phyloP scores from a whole-genome alignment of 495 filamentous ascomycete species.

The Glutinoglossum americanum region DNA sequence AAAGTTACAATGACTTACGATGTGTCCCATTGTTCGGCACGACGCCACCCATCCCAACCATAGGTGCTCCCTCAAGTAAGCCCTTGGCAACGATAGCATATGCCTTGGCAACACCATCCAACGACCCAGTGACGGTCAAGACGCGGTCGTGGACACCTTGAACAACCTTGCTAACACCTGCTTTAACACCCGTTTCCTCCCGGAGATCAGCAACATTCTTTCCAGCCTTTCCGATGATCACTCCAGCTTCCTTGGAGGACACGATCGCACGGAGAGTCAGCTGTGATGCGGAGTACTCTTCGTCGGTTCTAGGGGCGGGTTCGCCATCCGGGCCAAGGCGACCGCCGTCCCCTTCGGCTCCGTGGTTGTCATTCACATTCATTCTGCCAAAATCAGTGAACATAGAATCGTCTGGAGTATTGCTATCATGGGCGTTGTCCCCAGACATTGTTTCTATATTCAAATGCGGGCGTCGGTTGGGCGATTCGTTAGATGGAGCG shows the following conservation, averaged over 20 bases:
- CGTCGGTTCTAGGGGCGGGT: slow-evolving; percentile 39
- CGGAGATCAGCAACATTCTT: slow-evolving; percentile 96
- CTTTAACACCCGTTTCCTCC: slow-evolving; percentile 92
- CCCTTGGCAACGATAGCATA: slow-evolving; percentile 86
- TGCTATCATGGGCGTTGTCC: slow-evolving; percentile 6
- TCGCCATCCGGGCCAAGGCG: slow-evolving; percentile 12
- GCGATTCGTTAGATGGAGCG: background rate
- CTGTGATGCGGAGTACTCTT: slow-evolving; percentile 80
- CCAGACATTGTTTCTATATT: background rate
- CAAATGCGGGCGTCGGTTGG: background rate
- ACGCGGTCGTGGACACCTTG: slow-evolving; percentile 93
- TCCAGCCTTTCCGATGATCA: slow-evolving; percentile 95
- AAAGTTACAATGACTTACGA: slow-evolving; percentile 43
- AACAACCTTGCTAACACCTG: slow-evolving; percentile 95
- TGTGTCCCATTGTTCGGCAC: slow-evolving; percentile 72
- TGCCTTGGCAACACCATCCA: slow-evolving; percentile 69
- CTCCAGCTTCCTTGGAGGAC: slow-evolving; percentile 91
- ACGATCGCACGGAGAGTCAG: slow-evolving; percentile 93
- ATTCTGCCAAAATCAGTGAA: slow-evolving; percentile 15
- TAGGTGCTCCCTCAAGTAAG: slow-evolving; percentile 75
- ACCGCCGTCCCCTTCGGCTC: slow-evolving; percentile 12
- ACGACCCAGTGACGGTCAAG: slow-evolving; percentile 73
- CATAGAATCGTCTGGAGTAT: slow-evolving; percentile 11
- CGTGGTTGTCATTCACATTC: slow-evolving; percentile 13
- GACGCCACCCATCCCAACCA: slow-evolving; percentile 85